Percentiles rank a stretch among this genome's conserved stretches.
Conservation (phyloP, 176 grass and related monocot genomes). For the Melocanna baccifera region DNA sequence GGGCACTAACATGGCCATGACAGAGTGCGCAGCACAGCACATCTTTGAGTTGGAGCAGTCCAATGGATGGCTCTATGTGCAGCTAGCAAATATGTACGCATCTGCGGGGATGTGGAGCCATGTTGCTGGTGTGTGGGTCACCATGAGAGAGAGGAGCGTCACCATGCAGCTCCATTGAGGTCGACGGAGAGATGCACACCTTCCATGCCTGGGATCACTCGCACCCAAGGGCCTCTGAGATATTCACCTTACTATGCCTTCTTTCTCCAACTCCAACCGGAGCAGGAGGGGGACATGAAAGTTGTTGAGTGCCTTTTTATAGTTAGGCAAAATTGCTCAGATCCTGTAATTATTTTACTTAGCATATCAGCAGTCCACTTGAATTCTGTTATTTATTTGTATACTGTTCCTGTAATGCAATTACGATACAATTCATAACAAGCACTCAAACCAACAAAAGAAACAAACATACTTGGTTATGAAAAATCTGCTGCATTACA, state of each 20-base stretch:
- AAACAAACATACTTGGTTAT: not conserved
- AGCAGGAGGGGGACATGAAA: not conserved
- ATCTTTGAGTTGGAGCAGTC: constrained; percentile 64
- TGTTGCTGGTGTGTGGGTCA: constrained; percentile 46
- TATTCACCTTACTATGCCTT: constrained; percentile 34
- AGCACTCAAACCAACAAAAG: constrained; percentile 9
- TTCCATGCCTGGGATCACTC: constrained; percentile 42
- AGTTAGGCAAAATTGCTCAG: not conserved
- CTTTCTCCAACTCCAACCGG: constrained; percentile 30
- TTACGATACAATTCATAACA: not conserved
- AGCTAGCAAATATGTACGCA: constrained; percentile 79
- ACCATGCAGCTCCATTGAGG: constrained; percentile 47
- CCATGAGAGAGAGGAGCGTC: constrained; percentile 64
- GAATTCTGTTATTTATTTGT: not conserved
- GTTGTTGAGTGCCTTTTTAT: not conserved
- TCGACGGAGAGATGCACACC: constrained; percentile 44
- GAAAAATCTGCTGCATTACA: not conserved
- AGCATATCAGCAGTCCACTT: constrained; percentile 1
- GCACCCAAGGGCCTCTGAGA: constrained; percentile 7
- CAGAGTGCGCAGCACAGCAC: constrained; percentile 40
- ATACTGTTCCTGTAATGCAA: not conserved
- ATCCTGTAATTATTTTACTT: constrained; percentile 19
- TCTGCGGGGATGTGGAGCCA: constrained; percentile 66
- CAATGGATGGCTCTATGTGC: constrained; percentile 69
- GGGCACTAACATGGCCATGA: constrained; percentile 46